A percentile compares a stretch with the other conserved stretches of the same genome.
Evolutionary conservation across 352 stramenopile species (phyloP).

Genomic region (Pythium aphanidermatum): DNA sequence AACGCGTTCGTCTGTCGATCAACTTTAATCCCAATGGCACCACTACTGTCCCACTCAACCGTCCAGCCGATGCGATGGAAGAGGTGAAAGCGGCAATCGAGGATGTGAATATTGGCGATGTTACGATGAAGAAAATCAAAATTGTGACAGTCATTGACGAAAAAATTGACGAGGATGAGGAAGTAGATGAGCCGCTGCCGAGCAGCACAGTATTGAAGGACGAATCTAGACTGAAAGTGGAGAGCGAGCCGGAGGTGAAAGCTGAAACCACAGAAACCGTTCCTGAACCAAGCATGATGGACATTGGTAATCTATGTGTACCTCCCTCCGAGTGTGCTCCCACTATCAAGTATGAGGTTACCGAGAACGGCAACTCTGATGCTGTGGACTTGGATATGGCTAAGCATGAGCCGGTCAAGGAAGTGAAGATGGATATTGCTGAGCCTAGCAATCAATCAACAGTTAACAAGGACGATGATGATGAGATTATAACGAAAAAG

Average conservation of each 20-base stretch:
- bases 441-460: no score
- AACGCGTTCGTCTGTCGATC: conserved; percentile 72
- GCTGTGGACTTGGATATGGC: no score
- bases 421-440: conserved; percentile 63
- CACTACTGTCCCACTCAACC: no score
- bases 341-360: no score
- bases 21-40: conserved; percentile 41
- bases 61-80: no score
- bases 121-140: conserved; percentile 8
- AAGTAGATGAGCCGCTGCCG: conserved; percentile 10
- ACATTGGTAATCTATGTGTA: no score
- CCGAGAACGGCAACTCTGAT: no score
- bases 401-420: no score
- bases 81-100: background rate
- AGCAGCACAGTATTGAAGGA: background rate
- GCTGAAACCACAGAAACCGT: conserved; percentile 2
- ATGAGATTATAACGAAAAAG: conserved; percentile 21
- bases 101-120: background rate
- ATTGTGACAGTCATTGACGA: conserved; percentile 16
- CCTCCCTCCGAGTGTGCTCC: no score
- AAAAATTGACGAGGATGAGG: conserved; percentile 20
- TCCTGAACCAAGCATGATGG: no score
- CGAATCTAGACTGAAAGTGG: no score
- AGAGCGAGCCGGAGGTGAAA: conserved; percentile 1
- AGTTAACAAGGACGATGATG: conserved; percentile 20